A percentile compares a stretch with the other conserved stretches of the same genome.
These are phyloP conservation scores for Taphrina flavorubra DNA, from an alignment of 1,139 yeast species.

Conservation along the genomic window DNA sequence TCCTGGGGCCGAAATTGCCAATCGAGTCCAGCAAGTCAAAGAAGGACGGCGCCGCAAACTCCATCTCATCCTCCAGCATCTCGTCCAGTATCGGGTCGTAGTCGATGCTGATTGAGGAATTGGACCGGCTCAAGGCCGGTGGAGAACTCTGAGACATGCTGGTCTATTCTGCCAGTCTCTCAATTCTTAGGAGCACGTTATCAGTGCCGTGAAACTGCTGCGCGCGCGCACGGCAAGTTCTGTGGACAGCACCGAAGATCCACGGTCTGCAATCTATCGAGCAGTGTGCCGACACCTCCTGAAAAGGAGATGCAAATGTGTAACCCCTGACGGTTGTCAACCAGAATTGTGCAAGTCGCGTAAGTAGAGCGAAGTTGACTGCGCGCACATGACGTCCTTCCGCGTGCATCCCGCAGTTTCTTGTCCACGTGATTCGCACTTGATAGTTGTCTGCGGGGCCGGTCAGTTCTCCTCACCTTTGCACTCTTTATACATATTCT, in stretches of 20 bases:
- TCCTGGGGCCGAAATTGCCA: constrained; percentile 36
- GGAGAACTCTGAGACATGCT: constrained; percentile 25
- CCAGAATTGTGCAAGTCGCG: too few relatives aligned
- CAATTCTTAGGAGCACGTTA: neutral
- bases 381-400: constrained; percentile 10
- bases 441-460: neutral
- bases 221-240: too few relatives aligned
- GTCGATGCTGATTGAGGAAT: constrained; percentile 26
- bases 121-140: constrained; percentile 31
- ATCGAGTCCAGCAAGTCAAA: constrained; percentile 37
- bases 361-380: too few relatives aligned
- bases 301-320: neutral
- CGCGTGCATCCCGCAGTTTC: neutral
- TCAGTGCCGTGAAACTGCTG: too few relatives aligned
- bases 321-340: neutral
- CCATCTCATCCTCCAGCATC: constrained; percentile 40
- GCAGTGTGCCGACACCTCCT: neutral
- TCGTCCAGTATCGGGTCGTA: constrained; percentile 40
- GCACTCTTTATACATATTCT: too few relatives aligned
- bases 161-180: neutral
- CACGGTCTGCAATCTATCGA: neutral
- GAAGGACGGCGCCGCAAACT: constrained; percentile 28
- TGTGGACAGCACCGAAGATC: neutral
- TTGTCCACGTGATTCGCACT: neutral
- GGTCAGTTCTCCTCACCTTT: neutral